phyloP scores from a whole-genome alignment of 176 grass and related monocot genomes.

The Hordeum vulgare region MorexV3_pseudomolecules_assembly NC_058520.1:415754-416253 shows the following conservation, averaged over 20 bases:
- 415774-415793: constrained; percentile 14
- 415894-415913: constrained; percentile 12
- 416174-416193: not conserved
- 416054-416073: not conserved
- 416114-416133: not conserved
- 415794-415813: constrained; percentile 13
- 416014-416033: constrained; percentile 4
- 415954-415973: constrained; percentile 10
- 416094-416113: not conserved
- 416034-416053: not conserved
- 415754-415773: constrained; percentile 4
- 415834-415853: constrained; percentile 9
- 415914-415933: constrained; percentile 19
- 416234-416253: not conserved
- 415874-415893: constrained; percentile 16
- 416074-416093: not conserved
- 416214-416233: not conserved
- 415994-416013: constrained; percentile 27
- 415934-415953: constrained; percentile 2
- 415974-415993: not conserved
- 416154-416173: not conserved
- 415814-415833: not conserved
- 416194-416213: not conserved
- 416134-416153: not conserved
- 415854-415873: not conserved